phyloP scores from a whole-genome alignment of 2,329 filamentous ascomycete genomes.

The Arthrinium puccinioides region DNA sequence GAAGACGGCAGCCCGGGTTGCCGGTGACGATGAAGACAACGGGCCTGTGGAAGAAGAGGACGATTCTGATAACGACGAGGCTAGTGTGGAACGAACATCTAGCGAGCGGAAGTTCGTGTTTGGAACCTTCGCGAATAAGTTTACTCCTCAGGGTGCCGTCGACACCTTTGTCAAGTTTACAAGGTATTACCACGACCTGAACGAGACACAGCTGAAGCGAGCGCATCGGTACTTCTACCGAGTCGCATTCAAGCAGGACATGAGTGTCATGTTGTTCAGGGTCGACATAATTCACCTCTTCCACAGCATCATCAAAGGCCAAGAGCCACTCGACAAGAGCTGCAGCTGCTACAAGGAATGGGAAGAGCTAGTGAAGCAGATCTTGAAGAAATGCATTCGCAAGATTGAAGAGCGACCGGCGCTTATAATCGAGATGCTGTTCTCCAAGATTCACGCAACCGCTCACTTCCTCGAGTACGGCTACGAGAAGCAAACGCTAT shows the following conservation, averaged over 20 bases:
- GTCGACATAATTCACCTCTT: constrained; percentile 86
- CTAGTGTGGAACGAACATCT: constrained; percentile 60
- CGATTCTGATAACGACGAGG: constrained; percentile 65
- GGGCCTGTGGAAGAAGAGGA: constrained; percentile 54
- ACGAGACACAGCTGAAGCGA: constrained; percentile 75
- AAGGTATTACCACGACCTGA: constrained; percentile 73
- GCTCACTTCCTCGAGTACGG: constrained; percentile 87
- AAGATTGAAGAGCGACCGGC: constrained; percentile 82
- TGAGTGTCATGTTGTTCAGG: constrained; percentile 80
- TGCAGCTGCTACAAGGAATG: constrained; percentile 74
- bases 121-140: constrained; percentile 70
- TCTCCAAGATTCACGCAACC: constrained; percentile 81
- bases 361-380: constrained; percentile 80
- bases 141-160: constrained; percentile 76
- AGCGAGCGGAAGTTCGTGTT: constrained; percentile 95
- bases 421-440: constrained; percentile 80
- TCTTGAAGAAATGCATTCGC: constrained; percentile 73
- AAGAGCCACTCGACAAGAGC: constrained; percentile 62
- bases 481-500: constrained; percentile 69
- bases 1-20: constrained; percentile 54
- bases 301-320: constrained; percentile 86
- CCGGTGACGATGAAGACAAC: constrained; percentile 34
- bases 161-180: constrained; percentile 82
- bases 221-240: constrained; percentile 92
- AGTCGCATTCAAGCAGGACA: constrained; percentile 89